Base-by-base conservation (phyloP, 2,329 filamentous ascomycete species). In the Aspergillus brasiliensis region DNA sequence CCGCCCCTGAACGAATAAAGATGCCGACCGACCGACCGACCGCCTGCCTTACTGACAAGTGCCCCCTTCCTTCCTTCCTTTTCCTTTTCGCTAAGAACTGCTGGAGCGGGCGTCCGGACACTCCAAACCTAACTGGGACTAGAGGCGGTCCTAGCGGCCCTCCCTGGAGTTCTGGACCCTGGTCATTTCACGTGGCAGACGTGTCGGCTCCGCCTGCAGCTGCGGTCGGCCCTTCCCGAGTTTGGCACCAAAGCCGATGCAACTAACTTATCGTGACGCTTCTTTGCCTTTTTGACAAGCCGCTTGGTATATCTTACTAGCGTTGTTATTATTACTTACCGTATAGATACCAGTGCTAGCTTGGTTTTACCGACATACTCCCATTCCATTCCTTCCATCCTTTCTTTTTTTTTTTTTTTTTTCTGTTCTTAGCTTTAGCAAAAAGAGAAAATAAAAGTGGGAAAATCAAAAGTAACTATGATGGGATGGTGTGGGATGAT, bases 231-330 rank as follows among this genome's bases (percentile, higher is more conserved):
- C 65, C 66, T 69, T 68, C 65, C 67, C 67, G 66, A 68, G 65
- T 71, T 66, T 68, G 69, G 69, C 65, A 71, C 60, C 56, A 65
- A 67, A 65, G 65, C 69, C 69, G 69, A 71, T 68, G 64, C 69
- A 59, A n/a, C n/a, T n/a, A n/a, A n/a, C n/a, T 60, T 64, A 62
- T 59, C 55, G 51, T 58, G 56, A 46, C 59, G 56, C 42, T 46
- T n/a, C n/a, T n/a, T n/a, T 58, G 47, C 49, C 31, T 49, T 21
- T 21, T 42, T 56, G 60, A 59, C 60, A 59, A 51, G 56, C 51
- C 53, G 56, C 21, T 46, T 61, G 51, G 23, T 54, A 28, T 44
- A 28, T 44, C 21, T 53, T 53, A 52, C 28, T 42, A 49, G 52
- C 44, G 46, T 40, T 40, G 51, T 44, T 53, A 28, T 38, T 56